Evolutionary conservation across 768 basidiomycete genomes (phyloP).

Genomic region (Cystobasidium onofrii): DNA sequence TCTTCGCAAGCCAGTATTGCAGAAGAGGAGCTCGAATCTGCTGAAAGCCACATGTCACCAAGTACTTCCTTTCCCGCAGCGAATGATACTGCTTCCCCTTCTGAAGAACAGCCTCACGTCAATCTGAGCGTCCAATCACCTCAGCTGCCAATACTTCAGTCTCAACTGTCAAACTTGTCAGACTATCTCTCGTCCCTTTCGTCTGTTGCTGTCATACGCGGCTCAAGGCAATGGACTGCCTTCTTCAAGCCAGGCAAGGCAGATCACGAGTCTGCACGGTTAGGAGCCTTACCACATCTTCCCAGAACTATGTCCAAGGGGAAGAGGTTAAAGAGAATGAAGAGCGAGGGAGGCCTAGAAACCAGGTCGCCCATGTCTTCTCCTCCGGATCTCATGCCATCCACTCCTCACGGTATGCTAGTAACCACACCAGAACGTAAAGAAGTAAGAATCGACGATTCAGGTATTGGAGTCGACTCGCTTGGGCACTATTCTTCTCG

Average conservation of each 20-base stretch:
- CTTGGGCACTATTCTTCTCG: background rate
- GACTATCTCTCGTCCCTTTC: conserved; percentile 71
- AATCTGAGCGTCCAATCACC: background rate
- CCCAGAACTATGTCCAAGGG: background rate
- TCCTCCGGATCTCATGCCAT: too few relatives aligned
- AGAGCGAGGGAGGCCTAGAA: conserved; percentile 1
- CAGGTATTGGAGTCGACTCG: conserved; percentile 15
- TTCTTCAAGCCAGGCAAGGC: conserved; percentile 79
- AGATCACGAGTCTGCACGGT: conserved; percentile 51
- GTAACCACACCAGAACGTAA: background rate
- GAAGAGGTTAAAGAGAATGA: conserved; percentile 5
- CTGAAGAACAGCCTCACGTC: too few relatives aligned
- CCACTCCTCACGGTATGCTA: too few relatives aligned
- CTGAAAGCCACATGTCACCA: background rate
- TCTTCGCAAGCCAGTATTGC: background rate
- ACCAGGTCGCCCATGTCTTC: background rate
- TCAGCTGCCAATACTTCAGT: background rate
- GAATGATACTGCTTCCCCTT: background rate
- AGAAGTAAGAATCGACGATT: conserved; percentile 14
- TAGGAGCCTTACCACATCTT: background rate
- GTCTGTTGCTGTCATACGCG: conserved; percentile 58
- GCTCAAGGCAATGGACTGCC: conserved; percentile 66
- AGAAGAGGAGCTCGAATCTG: background rate
- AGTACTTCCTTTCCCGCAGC: background rate
- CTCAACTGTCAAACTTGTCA: conserved; percentile 53